A percentile compares a stretch with the other conserved stretches of the same genome.
Conservation (phyloP, 352 stramenopile genomes). For the Phytophthora cajani region DNA sequence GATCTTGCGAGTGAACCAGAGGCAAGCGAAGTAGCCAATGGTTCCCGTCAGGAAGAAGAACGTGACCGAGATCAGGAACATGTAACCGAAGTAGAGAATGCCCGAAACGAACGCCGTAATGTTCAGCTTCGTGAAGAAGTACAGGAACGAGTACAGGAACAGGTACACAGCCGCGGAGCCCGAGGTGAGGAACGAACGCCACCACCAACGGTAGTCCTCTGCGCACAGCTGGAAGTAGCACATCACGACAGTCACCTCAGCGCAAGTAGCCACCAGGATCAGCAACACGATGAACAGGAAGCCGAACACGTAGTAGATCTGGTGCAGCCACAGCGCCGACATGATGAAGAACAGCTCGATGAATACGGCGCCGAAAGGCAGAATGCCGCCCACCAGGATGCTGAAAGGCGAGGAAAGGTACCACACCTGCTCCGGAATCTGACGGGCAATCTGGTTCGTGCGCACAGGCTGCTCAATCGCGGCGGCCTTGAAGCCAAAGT, state of each 20-base stretch:
- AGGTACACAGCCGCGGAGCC: constrained; percentile 97
- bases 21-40: constrained; percentile 97
- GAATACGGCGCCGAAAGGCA: constrained; percentile 99
- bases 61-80: constrained; percentile 96
- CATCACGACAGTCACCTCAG: constrained; percentile 99
- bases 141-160: constrained; percentile 99
- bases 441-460: constrained; percentile 91
- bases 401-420: constrained; percentile 95
- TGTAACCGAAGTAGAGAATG: constrained; percentile 99
- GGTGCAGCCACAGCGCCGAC: constrained; percentile 98
- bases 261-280: constrained; percentile 98
- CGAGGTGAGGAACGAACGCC: constrained; percentile 96
- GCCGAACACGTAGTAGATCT: constrained; percentile 99
- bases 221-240: constrained; percentile 99
- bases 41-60: constrained; percentile 98
- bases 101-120: constrained; percentile 94
- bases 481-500: constrained; percentile 95
- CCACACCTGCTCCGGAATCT: constrained; percentile 95
- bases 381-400: constrained; percentile 96
- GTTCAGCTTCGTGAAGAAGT: constrained; percentile 98
- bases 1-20: constrained; percentile 99
- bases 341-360: constrained; percentile 99
- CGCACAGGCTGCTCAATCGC: constrained; percentile 89
- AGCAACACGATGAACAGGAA: constrained; percentile 99
- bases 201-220: constrained; percentile 99